Evolutionary conservation across 83 land plant genomes (phyloP), one percentile per base, ranked within the genome.

Genomic region (Picea mariana): DNA sequence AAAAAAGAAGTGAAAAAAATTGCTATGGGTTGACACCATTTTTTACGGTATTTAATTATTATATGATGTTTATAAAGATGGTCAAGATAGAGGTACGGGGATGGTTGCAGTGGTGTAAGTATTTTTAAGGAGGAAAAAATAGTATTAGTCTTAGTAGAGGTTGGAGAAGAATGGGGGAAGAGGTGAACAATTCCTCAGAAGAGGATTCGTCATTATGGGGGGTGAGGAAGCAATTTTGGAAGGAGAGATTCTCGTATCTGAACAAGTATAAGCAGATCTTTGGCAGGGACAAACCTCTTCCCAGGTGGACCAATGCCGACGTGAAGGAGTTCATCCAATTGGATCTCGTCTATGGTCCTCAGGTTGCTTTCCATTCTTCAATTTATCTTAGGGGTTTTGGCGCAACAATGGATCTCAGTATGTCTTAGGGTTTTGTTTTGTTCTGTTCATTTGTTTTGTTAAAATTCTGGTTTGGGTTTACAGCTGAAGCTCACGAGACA

Each of bases 311-410:
- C 72, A 69, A 83, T 38, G 69, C 87, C 4, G 97, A 94, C 60
- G 97, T 96, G 42, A 88, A 96, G 18, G 92, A 89, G 77, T 96
- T 96, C 87, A 91, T 94, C 80, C 82, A 85, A 47, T 87, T 94
- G 38, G 97, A 96, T 84, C 97, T 97, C 49, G 91, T 94, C 67
- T 84, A 94, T 71, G 98, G 97, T 34, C 98, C 97, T 59, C 86
- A 83, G 88, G 92, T 90, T 21, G 0, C 12, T 67, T 79, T n/a
- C 62, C 55, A 65, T 59, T 18, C 44, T 49, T 80, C 61, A 68
- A 38, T 75, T 66, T 27, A 11, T 79, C 27, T 63, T 23, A 38
- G 34, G 26, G 27, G 21, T 82, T 76, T 38, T 24, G 20, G 7
- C 12, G 15, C 21, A 42, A 13, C 20, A 23, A 21, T 61, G 62